Conservation (phyloP, 1,284 basidiomycete species). For the Termitomyces sp. region DNA sequence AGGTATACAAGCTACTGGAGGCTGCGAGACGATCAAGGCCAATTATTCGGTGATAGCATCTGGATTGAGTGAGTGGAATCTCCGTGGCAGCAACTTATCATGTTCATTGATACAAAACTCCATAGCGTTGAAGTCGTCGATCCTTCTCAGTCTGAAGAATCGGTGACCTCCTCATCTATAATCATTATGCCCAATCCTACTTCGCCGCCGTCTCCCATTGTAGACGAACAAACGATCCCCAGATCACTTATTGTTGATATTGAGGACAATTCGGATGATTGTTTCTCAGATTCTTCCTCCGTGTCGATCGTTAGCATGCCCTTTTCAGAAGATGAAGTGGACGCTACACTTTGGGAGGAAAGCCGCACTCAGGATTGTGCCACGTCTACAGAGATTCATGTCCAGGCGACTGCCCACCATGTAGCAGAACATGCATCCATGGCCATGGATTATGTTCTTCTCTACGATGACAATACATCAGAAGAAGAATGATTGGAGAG, state of each 20-base stretch:
- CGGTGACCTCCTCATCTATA: conserved; percentile 61
- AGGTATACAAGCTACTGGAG: conserved; percentile 75
- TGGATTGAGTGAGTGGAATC: conserved; percentile 61
- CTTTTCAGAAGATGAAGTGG: conserved; percentile 44
- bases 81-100: neutral
- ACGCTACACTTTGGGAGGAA: conserved; percentile 49
- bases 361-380: conserved; percentile 36
- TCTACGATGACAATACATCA: conserved; percentile 59
- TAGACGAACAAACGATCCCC: neutral
- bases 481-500: conserved; percentile 33
- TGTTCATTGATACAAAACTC: neutral
- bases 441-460: conserved; percentile 59
- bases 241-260: conserved; percentile 28
- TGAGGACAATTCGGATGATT: conserved; percentile 44
- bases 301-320: conserved; percentile 59
- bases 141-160: conserved; percentile 38
- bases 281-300: conserved; percentile 46
- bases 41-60: conserved; percentile 66
- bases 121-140: conserved; percentile 62
- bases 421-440: conserved; percentile 20
- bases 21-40: conserved; percentile 51
- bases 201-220: conserved; percentile 16
- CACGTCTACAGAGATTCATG: conserved; percentile 52
- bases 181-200: conserved; percentile 63
- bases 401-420: conserved; percentile 30